Evolutionary conservation across 139 green algal species (phyloP).

Genomic region (Trebouxia sp.): DNA sequence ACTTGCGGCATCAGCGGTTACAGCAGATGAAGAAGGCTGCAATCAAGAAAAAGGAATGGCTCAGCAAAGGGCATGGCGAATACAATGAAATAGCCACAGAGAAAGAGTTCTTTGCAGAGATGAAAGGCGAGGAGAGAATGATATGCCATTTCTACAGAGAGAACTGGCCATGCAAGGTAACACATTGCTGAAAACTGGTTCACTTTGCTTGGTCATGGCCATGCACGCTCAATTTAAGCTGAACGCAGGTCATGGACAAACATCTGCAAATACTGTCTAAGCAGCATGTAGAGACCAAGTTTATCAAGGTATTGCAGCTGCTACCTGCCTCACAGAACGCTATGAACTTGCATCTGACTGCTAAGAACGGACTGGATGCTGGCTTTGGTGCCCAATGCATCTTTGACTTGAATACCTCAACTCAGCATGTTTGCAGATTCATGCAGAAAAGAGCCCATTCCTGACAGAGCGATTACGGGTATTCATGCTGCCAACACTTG

Average conservation of each 20-base stretch:
- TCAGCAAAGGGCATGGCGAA: conserved; percentile 86
- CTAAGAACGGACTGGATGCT: too few relatives aligned
- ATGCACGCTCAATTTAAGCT: not conserved
- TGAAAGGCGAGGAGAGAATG: conserved; percentile 86
- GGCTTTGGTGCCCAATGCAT: too few relatives aligned
- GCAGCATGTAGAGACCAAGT: conserved; percentile 87
- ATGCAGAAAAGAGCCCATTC: conserved; percentile 96
- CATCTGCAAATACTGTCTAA: conserved; percentile 75
- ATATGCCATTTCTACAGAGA: conserved; percentile 94
- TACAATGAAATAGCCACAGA: conserved; percentile 80
- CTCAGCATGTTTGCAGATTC: conserved; percentile 65
- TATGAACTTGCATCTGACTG: too few relatives aligned
- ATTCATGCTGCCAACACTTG: conserved; percentile 85
- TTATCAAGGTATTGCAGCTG: conserved; percentile 78
- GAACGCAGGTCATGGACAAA: conserved; percentile 94
- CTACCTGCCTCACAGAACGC: too few relatives aligned
- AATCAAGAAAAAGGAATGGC: conserved; percentile 86
- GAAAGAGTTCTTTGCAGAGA: conserved; percentile 93
- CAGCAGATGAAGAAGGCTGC: conserved; percentile 64
- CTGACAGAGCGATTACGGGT: conserved; percentile 92
- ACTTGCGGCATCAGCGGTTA: conserved; percentile 64
- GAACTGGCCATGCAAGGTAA: conserved; percentile 45
- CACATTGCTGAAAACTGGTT: conserved; percentile 84
- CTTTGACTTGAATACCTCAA: too few relatives aligned
- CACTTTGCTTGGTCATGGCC: not conserved